A percentile compares a stretch with the other conserved stretches of the same genome.
phyloP scores from a whole-genome alignment of 148 eudicot species.

The Rhododendron molle region DNA sequence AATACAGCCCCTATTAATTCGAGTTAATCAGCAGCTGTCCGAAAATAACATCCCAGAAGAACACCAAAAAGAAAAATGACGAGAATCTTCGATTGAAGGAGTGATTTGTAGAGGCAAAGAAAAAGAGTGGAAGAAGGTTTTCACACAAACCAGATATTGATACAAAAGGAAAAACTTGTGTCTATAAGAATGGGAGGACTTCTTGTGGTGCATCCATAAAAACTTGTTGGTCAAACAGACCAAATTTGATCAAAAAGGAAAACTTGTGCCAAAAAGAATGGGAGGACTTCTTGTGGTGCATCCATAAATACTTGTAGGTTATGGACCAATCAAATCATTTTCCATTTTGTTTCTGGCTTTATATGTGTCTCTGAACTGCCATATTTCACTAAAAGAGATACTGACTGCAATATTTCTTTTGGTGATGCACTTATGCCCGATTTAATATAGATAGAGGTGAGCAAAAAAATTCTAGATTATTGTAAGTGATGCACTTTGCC shows the following conservation, averaged over 20 bases:
- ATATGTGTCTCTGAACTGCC: neutral
- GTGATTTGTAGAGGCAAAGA: neutral
- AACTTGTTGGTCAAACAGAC: neutral
- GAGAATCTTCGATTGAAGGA: neutral
- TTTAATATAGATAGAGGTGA: neutral
- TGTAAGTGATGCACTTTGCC: neutral
- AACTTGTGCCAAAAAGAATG: neutral
- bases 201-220: neutral
- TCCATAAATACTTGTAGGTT: neutral
- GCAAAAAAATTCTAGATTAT: neutral
- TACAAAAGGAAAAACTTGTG: neutral
- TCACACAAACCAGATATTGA: neutral
- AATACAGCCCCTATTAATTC: neutral
- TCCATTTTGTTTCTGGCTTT: neutral
- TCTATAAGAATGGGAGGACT: neutral
- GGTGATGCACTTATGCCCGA: neutral
- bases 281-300: neutral
- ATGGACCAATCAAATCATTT: too few relatives aligned
- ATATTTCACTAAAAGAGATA: neutral
- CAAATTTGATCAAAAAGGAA: neutral
- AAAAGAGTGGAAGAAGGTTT: neutral
- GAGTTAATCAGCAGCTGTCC: neutral
- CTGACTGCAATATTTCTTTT: neutral
- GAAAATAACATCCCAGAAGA: neutral
- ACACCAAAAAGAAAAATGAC: neutral